Base-by-base conservation (phyloP, 192 early-diverging fungal genomes). In the Umbelopsis sp. region DNA sequence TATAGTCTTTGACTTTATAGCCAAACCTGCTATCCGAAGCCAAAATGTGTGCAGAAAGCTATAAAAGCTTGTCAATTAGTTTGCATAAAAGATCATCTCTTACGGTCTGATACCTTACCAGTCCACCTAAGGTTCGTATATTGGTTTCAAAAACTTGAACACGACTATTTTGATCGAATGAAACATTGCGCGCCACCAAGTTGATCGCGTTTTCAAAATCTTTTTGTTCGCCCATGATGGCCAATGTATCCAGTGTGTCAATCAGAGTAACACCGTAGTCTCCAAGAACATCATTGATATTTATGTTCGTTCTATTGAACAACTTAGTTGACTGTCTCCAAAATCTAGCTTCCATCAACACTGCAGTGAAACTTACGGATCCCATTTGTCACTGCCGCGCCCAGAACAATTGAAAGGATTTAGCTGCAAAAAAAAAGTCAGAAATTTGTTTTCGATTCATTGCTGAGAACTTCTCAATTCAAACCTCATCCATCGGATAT, bases 141-240 rank as follows among this genome's bases (percentile, higher is more conserved):
- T 93, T 97, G 25, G 91, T 86, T 81, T 99, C 97, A 84, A 99
- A 99, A 12, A 98, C 93, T 78, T 97, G 95, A 7, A 99, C 94
- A 53, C 91, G 86, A 61, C 85, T 90, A 80, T 99, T 90, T 69
- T 90, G 81, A 76, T 97, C 83, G 74, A 97, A 97, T 23, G 81
- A 74, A 1, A 94, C 85, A 20, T 87, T 78, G 30, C 91, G 71
- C 46, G 92, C 82, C 25, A 89, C 86, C 41, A 87, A 77, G 11
- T 74, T 67, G 25, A 95, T 86, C 15, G 89, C 87, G 27, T 85
- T 33, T 33, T 89, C 82, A 80, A 96, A 96, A 66, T 71, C 85
- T 18, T 67, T 67, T 33, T 79, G 77, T 64, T 94, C 88, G 37
- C 89, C 86, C 67, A 97, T 80, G 51, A 92, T 83, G 11, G 91